Base-by-base conservation (phyloP, 129 eudicot genomes). In the Scalesia atractyloides region DNA sequence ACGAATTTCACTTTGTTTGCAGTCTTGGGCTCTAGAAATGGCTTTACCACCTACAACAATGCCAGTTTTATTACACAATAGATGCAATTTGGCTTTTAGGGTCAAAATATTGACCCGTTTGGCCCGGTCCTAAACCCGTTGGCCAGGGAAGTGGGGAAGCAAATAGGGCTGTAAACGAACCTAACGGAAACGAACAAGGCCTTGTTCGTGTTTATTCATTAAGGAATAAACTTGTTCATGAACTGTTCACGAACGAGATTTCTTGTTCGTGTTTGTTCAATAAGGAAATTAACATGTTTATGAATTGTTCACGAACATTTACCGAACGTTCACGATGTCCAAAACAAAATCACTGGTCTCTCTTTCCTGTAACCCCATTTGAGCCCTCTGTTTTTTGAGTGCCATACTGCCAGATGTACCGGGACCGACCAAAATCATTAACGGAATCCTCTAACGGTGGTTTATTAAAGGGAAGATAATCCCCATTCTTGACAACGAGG, bases 11-110 rank as follows among this genome's bases (percentile, higher is more conserved):
- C 99, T 75, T 94, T 94, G 79, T 83, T 88, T 58, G 83, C 90
- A 1, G 99, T 94, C 75, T 94, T 94, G 18, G 96, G 91, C 80
- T 95, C 99, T 66, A 95, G 77, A 56, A 95, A 95, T 9, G 96
- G 97, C 80, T 95, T 90, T 53, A 86, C 99, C 1, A 90, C 53
- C 99, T 95, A 79, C 44, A 80, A 67, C 20, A 69, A 36, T 5
- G 11, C 14, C 62, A 30, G 7, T 18, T 30, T n/a, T 24, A 19
- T 41, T 41, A 15, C n/a, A n/a, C 13, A 24, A 20, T 15, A 39
- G 59, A 19, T 50, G 44, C 12, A 18, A 3, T 34, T 57, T 16
- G 64, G 18, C 26, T 48, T 51, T 49, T 3, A 2, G 15, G 61
- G 43, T n/a, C 69, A 10, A 41, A 15, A 41, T 1, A 6, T 41